phyloP scores from a whole-genome alignment of 2,329 filamentous ascomycete genomes.

The Mariannaea elegans region DNA sequence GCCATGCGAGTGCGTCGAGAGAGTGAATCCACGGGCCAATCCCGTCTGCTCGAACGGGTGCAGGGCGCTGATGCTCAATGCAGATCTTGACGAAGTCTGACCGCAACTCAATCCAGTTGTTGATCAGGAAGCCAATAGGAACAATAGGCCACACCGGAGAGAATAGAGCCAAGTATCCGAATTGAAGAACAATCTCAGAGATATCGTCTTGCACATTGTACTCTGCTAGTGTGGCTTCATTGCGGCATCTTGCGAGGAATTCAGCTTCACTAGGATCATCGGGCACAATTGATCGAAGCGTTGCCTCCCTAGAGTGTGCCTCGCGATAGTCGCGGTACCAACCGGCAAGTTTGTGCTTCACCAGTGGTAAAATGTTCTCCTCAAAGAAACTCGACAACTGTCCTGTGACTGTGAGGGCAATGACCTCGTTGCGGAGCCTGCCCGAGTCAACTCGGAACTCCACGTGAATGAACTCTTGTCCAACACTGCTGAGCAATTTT shows the following conservation, averaged over 20 bases:
- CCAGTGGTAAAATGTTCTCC: constrained; percentile 74
- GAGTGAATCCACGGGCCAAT: constrained; percentile 79
- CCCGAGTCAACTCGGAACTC: constrained; percentile 72
- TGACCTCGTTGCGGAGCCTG: constrained; percentile 75
- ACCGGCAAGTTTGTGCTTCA: constrained; percentile 66
- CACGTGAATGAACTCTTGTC: constrained; percentile 59
- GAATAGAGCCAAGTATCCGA: constrained; percentile 78
- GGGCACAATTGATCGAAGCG: constrained; percentile 56
- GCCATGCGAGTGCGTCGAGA: constrained; percentile 74
- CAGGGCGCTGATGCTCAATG: constrained; percentile 75
- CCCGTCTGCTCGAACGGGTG: constrained; percentile 73
- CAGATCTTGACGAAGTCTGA: constrained; percentile 82
- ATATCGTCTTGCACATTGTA: constrained; percentile 81
- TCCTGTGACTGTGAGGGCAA: constrained; percentile 78
- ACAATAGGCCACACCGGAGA: constrained; percentile 81
- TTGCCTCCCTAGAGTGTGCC: constrained; percentile 48
- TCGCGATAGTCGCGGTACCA: constrained; percentile 54
- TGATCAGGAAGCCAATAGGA: constrained; percentile 75
- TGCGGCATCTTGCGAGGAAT: constrained; percentile 71
- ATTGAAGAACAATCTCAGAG: constrained; percentile 77
- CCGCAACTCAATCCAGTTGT: constrained; percentile 81
- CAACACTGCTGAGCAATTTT: constrained; percentile 56
- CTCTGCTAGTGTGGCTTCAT: constrained; percentile 71
- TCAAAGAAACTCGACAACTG: constrained; percentile 77
- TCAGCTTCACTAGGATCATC: constrained; percentile 70